Percentiles rank a stretch among this genome's conserved stretches.
Conservation (phyloP, 768 basidiomycete genomes). For the Tylopilus sp. region DNA sequence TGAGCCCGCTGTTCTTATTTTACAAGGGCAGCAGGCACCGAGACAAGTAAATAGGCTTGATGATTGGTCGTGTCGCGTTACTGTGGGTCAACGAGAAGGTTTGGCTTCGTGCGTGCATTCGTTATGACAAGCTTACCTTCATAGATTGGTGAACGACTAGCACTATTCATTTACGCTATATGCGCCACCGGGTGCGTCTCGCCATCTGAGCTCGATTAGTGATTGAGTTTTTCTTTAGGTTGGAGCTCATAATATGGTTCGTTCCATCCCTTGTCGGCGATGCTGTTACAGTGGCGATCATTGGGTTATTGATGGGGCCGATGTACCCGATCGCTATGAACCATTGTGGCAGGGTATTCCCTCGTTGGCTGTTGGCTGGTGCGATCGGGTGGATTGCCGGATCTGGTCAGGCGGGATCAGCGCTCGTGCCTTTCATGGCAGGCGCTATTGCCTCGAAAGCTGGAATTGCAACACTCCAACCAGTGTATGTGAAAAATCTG, state of each 20-base stretch:
- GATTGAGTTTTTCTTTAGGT: slow-evolving; percentile 31
- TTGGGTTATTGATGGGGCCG: slow-evolving; percentile 57
- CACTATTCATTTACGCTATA: slow-evolving; percentile 27
- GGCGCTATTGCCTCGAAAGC: slow-evolving; percentile 26
- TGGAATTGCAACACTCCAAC: neutral
- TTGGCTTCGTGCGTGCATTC: neutral
- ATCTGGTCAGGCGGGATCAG: slow-evolving; percentile 36
- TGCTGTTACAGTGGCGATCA: slow-evolving; percentile 53
- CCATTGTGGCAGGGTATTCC: slow-evolving; percentile 34
- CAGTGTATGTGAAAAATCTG: neutral
- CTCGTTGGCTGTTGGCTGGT: slow-evolving; percentile 33
- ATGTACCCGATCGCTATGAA: slow-evolving; percentile 59
- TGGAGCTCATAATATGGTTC: slow-evolving; percentile 61
- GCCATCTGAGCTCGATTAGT: neutral
- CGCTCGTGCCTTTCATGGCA: slow-evolving; percentile 49
- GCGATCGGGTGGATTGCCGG: slow-evolving; percentile 52
- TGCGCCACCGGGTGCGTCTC: slow-evolving; percentile 28
- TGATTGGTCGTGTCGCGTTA: slow-evolving; percentile 28
- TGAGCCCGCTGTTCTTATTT: neutral
- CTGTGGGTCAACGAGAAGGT: slow-evolving; percentile 24
- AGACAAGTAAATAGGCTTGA: slow-evolving; percentile 18
- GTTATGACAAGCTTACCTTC: neutral
- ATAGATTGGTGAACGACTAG: slow-evolving; percentile 32
- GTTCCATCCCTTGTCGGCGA: slow-evolving; percentile 52
- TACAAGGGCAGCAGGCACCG: neutral